Conservation (phyloP, 306 rosid species). For the Trifolium fragiferum region DNA sequence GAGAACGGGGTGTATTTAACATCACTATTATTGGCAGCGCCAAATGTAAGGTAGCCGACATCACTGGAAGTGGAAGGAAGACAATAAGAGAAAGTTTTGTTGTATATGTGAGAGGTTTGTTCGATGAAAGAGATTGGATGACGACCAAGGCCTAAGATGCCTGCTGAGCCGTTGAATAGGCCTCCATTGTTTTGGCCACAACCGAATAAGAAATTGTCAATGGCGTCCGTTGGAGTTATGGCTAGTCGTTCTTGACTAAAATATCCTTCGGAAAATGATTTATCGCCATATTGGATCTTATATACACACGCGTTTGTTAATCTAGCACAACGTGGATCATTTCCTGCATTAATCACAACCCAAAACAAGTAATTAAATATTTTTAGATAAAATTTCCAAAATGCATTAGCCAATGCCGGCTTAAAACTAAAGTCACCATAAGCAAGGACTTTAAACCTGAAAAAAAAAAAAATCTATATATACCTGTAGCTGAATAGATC, state of each 20-base stretch:
- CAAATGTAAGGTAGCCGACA: slow-evolving; percentile 60
- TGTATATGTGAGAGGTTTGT: slow-evolving; percentile 61
- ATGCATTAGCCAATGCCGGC: no score
- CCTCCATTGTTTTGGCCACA: slow-evolving; percentile 82
- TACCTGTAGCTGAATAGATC: slow-evolving; percentile 60
- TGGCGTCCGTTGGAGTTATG: slow-evolving; percentile 37
- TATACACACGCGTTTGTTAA: slow-evolving; percentile 53
- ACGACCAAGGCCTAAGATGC: slow-evolving; percentile 81
- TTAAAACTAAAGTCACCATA: no score
- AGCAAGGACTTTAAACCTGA: no score
- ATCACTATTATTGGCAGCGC: not conserved
- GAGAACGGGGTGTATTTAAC: slow-evolving; percentile 62
- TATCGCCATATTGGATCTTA: slow-evolving; percentile 59
- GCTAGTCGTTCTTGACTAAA: slow-evolving; percentile 57
- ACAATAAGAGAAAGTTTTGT: slow-evolving; percentile 69
- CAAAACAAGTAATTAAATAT: not conserved
- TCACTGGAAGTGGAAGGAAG: slow-evolving; percentile 63
- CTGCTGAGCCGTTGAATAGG: slow-evolving; percentile 61
- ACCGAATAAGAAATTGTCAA: slow-evolving; percentile 55
- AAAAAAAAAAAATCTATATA: no score
- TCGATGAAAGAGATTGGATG: slow-evolving; percentile 63
- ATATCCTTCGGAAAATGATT: slow-evolving; percentile 61
- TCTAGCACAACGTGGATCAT: slow-evolving; percentile 45
- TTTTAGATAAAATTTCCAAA: no score
- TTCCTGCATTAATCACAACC: slow-evolving; percentile 22